These are phyloP conservation scores for Saitoella complicata DNA, from an alignment of 805 yeast species.

Conservation along the genomic window DNA sequence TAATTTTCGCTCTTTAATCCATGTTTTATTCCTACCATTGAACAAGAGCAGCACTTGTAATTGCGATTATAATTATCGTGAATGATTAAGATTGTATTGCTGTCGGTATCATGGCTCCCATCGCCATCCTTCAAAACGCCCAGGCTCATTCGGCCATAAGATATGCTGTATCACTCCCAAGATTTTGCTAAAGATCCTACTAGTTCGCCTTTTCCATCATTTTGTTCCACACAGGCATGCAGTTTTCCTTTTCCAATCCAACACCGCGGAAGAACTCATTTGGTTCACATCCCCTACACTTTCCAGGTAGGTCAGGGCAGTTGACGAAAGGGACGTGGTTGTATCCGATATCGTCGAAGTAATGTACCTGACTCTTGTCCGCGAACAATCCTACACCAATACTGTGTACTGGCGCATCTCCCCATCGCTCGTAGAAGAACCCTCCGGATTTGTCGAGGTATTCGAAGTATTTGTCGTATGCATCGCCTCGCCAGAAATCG, in stretches of 20 bases:
- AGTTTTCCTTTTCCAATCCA: not conserved
- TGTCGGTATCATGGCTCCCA: no score
- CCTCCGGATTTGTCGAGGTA: conserved; percentile 56
- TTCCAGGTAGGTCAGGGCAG: conserved; percentile 44
- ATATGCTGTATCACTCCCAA: no score
- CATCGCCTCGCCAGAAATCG: conserved; percentile 60
- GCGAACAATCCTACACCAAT: conserved; percentile 60
- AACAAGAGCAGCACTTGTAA: no score
- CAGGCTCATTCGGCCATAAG: no score
- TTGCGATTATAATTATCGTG: no score
- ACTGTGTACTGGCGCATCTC: conserved; percentile 83
- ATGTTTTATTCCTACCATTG: no score
- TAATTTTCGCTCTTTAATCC: no score
- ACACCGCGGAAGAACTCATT: conserved; percentile 31
- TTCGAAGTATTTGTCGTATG: conserved; percentile 49
- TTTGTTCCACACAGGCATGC: not conserved
- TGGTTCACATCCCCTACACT: conserved; percentile 34
- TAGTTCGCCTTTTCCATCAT: not conserved
- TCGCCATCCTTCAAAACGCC: no score
- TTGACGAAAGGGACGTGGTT: conserved; percentile 57
- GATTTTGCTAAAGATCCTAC: no score
- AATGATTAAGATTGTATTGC: no score
- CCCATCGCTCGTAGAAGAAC: conserved; percentile 84
- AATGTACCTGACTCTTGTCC: conserved; percentile 31
- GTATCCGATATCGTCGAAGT: conserved; percentile 59